Conservation (phyloP, 2,329 filamentous ascomycete species). For the Plenodomus biglobosus region DNA sequence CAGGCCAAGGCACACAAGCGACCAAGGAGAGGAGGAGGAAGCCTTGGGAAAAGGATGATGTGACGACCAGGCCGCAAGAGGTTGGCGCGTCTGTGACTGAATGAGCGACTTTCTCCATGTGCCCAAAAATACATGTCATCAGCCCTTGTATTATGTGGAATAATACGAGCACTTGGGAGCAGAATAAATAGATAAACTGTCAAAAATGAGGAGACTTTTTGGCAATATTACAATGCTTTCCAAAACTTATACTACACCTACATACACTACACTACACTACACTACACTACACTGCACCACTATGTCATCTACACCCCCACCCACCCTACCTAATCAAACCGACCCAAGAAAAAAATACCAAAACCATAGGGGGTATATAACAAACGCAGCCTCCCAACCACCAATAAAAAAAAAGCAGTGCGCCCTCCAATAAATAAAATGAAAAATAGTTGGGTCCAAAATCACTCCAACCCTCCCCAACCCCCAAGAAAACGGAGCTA, state of each 20-base stretch:
- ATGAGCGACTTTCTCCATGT: too few species aligned
- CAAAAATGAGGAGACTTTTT: background rate
- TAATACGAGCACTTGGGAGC: too few species aligned
- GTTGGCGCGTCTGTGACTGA: background rate
- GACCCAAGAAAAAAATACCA: slow-evolving; percentile 2
- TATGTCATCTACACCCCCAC: background rate
- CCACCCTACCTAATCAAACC: background rate
- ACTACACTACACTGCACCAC: background rate
- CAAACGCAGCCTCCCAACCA: slow-evolving; percentile 17
- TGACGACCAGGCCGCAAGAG: background rate
- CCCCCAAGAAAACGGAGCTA: slow-evolving; percentile 8
- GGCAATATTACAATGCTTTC: background rate
- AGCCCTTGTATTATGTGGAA: too few species aligned
- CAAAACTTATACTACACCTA: background rate
- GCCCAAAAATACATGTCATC: too few species aligned
- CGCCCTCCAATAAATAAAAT: too few species aligned
- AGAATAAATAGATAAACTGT: too few species aligned
- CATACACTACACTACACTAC: background rate
- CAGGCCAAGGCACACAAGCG: slow-evolving; percentile 64
- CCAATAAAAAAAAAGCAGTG: too few species aligned
- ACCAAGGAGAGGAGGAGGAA: slow-evolving; percentile 60
- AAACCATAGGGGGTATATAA: slow-evolving; percentile 32
- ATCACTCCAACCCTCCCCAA: background rate
- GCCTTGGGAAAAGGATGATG: slow-evolving; percentile 75
- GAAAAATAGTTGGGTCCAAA: too few species aligned